Base-by-base conservation (phyloP, 768 basidiomycete genomes). In the Kwoniella dendrophila region DNA sequence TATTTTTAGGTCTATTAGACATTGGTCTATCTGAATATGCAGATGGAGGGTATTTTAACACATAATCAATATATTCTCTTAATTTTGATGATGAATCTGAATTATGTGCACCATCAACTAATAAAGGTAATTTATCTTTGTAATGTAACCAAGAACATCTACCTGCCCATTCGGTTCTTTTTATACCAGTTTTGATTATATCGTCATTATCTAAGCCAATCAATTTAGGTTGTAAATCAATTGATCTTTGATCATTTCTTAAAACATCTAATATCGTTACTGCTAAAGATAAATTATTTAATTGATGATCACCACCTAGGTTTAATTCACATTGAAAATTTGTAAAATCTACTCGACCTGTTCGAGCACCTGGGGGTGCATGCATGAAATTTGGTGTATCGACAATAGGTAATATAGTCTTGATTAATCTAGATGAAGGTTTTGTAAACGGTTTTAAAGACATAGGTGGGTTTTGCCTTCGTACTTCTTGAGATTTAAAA, bases 101-200 rank as follows among this genome's bases (percentile, higher is more conserved):
- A 74, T 98, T 99, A 77, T 98, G 96, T 0, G 96, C 95, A 2
- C 96, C 96, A 72, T 99, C 96, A 4, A 88, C 88, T 11, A 98
- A 83, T 12, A 94, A 41, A 12, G 70, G 65, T 10, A 50, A 63
- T 86, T 85, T 16, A 48, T 20, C 50, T 6, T 38, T 45, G 34
- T 69, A 57, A 4, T 64, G 36, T 24, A 79, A 26, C 81, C 81
- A 96, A 0, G 88, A 88, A 12, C 97, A 84, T 55, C 95, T 82
- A 3, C 95, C 95, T 11, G 86, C 86, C 94, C 95, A 99, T 36
- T 77, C 77, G 0, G 86, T 85, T 10, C 72, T 63, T 33, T 78
- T 67, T 50, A 96, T 83, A 0, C 94, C 95, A 0, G 64, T 49
- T 20, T 80, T 71, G 33, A 96, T 80, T 0, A 82, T 74, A 5